Evolutionary conservation across 2,329 filamentous ascomycete species (phyloP), one percentile per base, ranked within the genome.

Genomic region (Verticillium nubilum): DNA sequence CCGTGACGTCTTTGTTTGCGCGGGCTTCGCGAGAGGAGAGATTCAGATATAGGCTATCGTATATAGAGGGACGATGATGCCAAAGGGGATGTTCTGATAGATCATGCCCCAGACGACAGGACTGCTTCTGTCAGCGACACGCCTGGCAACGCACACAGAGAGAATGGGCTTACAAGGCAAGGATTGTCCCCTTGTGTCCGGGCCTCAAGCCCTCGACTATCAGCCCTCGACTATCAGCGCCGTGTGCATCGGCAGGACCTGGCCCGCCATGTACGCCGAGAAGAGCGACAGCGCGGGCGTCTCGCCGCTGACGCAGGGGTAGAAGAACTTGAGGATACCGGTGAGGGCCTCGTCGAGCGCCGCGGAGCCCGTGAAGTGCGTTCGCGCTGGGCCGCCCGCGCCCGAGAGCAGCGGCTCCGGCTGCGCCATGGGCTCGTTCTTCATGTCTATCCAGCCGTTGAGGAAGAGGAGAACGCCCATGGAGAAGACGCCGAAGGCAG

Each of bases 31-130:
- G 10, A 65, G 56, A 1, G 64, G 63, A 15, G 67, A 68, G 9
- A 62, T 61, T 61, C 60, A 66, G 27, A 67, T 52, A 28, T 63
- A 65, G n/a, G 62, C 33, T 25, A 64, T 62, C 52, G 62, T 66
- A 57, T 66, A 69, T 10, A 67, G 25, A 3, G 67, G 66, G 5
- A 67, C 42, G 3, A 63, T 64, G 27, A 65, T 58, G 54, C 65
- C 67, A 28, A 62, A 57, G 47, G 67, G 66, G 2, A 67, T 58
- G 27, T 57, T 59, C 56, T 68, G 67, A 58, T 64, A 66, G 4
- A 63, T 35, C 23, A 63, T 27, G 2, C 67, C 67, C 67, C 67
- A 68, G 2, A 64, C 28, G 0, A 62, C 58, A 0, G 66, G 58
- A 37, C 67, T 69, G 10, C 7, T 5, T 9, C 13, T 23, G 50